Base-by-base conservation (phyloP, 805 yeast species). In the Tetrapisispora nanseiensis region DNA sequence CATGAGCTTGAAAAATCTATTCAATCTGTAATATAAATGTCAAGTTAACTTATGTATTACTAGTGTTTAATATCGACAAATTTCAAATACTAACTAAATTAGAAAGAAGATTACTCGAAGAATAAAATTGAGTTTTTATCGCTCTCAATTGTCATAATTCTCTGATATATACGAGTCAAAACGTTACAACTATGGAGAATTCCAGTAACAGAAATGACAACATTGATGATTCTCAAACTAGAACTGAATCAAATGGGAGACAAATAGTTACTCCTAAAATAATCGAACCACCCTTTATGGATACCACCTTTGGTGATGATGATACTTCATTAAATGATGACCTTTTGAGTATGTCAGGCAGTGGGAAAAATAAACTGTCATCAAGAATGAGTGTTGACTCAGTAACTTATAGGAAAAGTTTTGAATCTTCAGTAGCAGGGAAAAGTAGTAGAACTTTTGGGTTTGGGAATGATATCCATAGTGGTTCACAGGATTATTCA, bases 241-340 rank as follows among this genome's bases (percentile, higher is more conserved):
- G 16, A 6, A 6, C 11, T 8, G 19, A 35, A 35, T 13, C 15
- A 8, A 10, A 4, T 24, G 22, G 24, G 13, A 16, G 9, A 35
- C 9, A 3, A 10, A 4, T 37, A 18, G 15, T 19, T 11, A 19
- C 32, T n/a, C 46, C 46, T 9, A 43, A 30, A 20, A 35, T 43
- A 8, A 19, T 43, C 4, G 37, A 34, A 22, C 46, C 43, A 20
- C 21, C 23, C 18, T 28, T 29, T 15, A 15, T 29, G 16, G 24
- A 19, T 24, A 36, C 45, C n/a, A 32, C 46, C 15, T 22, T 46
- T 9, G 57, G 46, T n/a, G 57, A 50, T 27, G 57, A 51, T 28
- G 47, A 47, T 12, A 39, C 49, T 9, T 56, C 58, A 16, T 45
- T 65, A 24, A 65, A 65, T 42, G 67, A 63, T 42, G 69, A 65